Conservation (phyloP, 2,329 filamentous ascomycete genomes). For the Venturia aucupariae region DNA sequence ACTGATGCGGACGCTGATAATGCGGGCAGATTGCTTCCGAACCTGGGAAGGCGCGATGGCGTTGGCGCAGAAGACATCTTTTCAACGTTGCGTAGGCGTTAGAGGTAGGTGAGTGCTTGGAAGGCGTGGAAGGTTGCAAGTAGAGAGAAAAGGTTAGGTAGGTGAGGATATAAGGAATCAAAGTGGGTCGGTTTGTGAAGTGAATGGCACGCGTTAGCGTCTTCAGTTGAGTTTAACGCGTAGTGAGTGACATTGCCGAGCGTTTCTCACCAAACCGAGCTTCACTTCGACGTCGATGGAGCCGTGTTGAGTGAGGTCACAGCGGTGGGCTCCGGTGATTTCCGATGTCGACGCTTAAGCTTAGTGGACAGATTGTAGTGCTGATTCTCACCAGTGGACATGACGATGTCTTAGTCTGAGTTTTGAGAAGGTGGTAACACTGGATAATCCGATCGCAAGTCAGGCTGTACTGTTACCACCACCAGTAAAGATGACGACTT, state of each 20-base stretch:
- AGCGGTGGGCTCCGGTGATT: background rate
- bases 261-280: background rate
- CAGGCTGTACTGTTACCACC: background rate
- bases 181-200: background rate
- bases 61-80: background rate
- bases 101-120: background rate
- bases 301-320: background rate
- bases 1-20: too few relatives aligned
- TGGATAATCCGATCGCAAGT: background rate
- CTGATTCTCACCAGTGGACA: background rate
- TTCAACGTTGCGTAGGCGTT: background rate
- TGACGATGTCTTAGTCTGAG: background rate
- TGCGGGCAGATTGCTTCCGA: too few relatives aligned
- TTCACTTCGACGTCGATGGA: background rate
- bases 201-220: background rate
- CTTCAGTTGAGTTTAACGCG: background rate
- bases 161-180: background rate
- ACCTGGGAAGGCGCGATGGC: slow-evolving; percentile 1
- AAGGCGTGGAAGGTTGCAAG: background rate
- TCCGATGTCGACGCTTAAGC: background rate
- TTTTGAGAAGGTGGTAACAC: background rate
- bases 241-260: background rate
- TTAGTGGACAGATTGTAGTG: background rate
- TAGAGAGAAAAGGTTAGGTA: background rate
- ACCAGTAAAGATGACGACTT: background rate